Evolutionary conservation across 345 rosid species (phyloP).

Genomic region (Garcia nutans): DNA sequence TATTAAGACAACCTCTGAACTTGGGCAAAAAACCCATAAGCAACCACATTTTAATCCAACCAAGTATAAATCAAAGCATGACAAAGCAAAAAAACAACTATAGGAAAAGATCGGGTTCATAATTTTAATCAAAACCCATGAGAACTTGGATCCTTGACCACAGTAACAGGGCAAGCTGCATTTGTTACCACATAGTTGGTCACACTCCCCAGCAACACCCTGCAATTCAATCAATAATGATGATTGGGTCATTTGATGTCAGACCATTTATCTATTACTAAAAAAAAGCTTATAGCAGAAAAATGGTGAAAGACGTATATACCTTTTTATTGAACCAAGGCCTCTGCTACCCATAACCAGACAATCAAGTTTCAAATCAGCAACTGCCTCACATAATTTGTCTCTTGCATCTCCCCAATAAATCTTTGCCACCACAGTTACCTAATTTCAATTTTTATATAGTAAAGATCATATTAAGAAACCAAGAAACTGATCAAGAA

Average conservation of each 20-base stretch:
- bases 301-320: background rate
- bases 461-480: background rate
- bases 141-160: constrained; percentile 9
- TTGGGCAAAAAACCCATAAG: background rate
- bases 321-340: constrained; percentile 10
- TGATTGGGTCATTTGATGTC: background rate
- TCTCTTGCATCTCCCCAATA: constrained; percentile 19
- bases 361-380: constrained; percentile 11
- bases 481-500: background rate
- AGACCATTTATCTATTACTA: background rate
- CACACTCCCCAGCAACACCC: constrained; percentile 20
- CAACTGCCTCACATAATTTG: constrained; percentile 8
- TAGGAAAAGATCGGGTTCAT: background rate
- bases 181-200: background rate
- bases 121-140: constrained; percentile 9
- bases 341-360: constrained; percentile 20
- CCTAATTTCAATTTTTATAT: background rate
- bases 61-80: background rate
- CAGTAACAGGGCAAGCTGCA: constrained; percentile 15
- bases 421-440: constrained; percentile 4
- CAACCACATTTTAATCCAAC: background rate
- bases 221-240: background rate
- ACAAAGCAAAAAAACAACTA: background rate
- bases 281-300: background rate
- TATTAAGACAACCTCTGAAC: background rate